Evolutionary conservation across 495 filamentous ascomycete species (phyloP), one percentile per base, ranked within the genome.

Genomic region (Sphaerosporella brunnea): DNA sequence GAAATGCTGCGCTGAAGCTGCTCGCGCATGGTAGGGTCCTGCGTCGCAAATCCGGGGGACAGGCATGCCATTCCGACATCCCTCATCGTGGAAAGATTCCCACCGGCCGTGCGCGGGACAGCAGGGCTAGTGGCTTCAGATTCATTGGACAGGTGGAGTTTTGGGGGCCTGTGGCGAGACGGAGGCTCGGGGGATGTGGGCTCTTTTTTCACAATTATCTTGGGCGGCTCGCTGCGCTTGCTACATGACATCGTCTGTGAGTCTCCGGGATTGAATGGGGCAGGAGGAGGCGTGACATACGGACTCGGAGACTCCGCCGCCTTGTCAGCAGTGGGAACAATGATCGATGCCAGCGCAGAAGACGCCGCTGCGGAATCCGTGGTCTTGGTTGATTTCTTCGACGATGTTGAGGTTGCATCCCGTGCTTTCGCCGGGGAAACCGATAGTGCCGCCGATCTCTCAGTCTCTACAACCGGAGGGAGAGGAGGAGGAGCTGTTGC

Each of bases 141-240:
- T 30, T 74, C 76, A 4, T 81, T 83, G 15, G 9, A 16, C 8
- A 97, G 76, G 64, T 95, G 87, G 45, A 97, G 71, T 61, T 80
- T 84, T 51, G 82, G 78, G 19, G 90, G 90, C 36, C 92, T 77
- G 56, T 88, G 90, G 19, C 90, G 74, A 20, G 76, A 69, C 40
- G 79, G 72, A 48, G 86, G 72, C 30, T 80, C 79, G 38, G 90
- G 90, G 21, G 85, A 85, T 5, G 82, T 79, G 23, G 82, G 82
- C 63, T 97, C 90, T 66, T 94, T 94, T 70, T 96, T 96, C 34
- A 97, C 86, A 51, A 93, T 75, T 51, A 95, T 88, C 63, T 81
- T 84, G 10, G 83, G 79, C 45, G 73, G 65, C 45, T 65, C 62
- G 51, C 47, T 66, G 44, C 68, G 69, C 51, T 65, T 68, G 47